Evolutionary conservation across 352 stramenopile species (phyloP), one percentile per base, ranked within the genome.

Genomic region (Globisporangium nodosum): DNA sequence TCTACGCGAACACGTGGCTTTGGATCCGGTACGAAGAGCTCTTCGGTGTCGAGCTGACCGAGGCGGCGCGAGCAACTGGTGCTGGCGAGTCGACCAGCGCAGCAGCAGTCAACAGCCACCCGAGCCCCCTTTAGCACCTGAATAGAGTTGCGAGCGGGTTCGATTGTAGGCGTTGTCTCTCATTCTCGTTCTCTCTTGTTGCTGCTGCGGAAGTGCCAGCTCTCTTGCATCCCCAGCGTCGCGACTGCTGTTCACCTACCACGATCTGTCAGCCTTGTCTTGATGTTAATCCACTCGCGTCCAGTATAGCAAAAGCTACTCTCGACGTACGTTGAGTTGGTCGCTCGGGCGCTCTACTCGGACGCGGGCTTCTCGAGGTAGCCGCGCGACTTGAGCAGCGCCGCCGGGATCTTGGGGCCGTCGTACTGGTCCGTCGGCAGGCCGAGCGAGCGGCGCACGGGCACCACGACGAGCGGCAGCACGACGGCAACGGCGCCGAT

Each of bases 391-490:
- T 88, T 90, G 60, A 81, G 74, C 39, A 90, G 78, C 59, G 67
- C 80, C 56, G 78, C 80, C 7, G 84, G 84, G 56, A 94, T 75
- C 68, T 85, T 81, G 13, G 86, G 86, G 52, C 86, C 86, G 69
- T 96, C 86, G 76, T 96, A 96, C 68, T 96, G 86, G 69, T 96
- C 84, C 50, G 86, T 96, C 12, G 86, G 86, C 51, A 92, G 73
- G 5, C 86, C 86, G 65, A 96, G 75, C 49, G 80, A 92, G 65
- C 86, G 86, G 62, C 86, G 84, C 49, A 96, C 56, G 5, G 86
- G 86, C 55, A 96, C 86, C 55, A 96, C 78, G 45, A 90, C 78
- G 12, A 94, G 63, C 50, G 86, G 86, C 27, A 93, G 62, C 46
- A 68, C 62, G 30, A 96, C 46, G 31, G 81, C 81, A 33, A 94